Base-by-base conservation (phyloP, 257 asterid species). In the Lycium barbarum region DNA sequence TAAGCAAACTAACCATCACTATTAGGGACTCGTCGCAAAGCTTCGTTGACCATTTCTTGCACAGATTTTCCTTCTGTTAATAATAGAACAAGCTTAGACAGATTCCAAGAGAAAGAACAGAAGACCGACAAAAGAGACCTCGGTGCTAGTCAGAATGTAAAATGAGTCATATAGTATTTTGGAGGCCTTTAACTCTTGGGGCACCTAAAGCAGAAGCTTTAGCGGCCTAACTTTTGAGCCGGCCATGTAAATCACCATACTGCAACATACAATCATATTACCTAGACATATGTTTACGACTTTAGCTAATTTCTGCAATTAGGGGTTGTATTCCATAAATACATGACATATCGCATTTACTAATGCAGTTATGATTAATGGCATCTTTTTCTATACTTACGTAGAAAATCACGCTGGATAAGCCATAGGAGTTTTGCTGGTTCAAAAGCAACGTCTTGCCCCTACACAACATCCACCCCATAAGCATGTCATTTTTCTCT, bases 341-440 rank as follows among this genome's bases (percentile, higher is more conserved):
- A 72, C 62, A 7, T 4, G 9, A 13, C 14, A 76, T 76, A 26
- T 47, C 61, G 2, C 43, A 49, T 74, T 76, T 6, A 49, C 13
- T 9, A 49, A 22, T 53, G 14, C 47, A 51, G 63, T 51, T 22
- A 22, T 1, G 63, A 14, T 6, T 20, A 49, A 13, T 76, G 63
- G 45, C 7, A 76, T 13, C 5, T 1, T 76, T 66, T 68, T 68
- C 67, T 59, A 54, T 18, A 90, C 99, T 88, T 90, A 97, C 99
- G 98, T 82, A 95, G 92, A 87, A 97, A 97, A 89, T 97, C 99
- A 82, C 98, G 98, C 89, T 97, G 99, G 89, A 97, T 97, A 87
- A 97, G 90, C 99, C 99, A 97, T 83, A 97, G 91, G 81, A 97
- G 93, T 88, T 95, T 97, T 68, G 99, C 98, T 49, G 99, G 99